Conservation (phyloP, 2,329 filamentous ascomycete species). For the Aspergillus intermedius region DNA sequence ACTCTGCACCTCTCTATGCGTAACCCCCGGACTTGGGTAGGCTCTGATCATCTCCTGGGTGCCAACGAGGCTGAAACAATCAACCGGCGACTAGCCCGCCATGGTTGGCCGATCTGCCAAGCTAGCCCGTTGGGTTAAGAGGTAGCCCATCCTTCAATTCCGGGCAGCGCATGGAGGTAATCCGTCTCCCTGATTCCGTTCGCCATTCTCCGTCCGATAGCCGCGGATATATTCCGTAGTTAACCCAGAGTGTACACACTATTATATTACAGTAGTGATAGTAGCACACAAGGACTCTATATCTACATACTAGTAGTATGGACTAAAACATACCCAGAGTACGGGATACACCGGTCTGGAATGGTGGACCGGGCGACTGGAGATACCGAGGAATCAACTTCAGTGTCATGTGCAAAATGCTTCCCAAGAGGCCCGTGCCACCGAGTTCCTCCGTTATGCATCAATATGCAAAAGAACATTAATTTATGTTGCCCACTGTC, state of each 20-base stretch:
- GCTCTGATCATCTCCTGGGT: background rate
- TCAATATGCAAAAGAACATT: background rate
- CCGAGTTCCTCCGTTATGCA: background rate
- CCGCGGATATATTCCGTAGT: background rate
- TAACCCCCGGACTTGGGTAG: background rate
- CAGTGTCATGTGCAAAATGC: background rate
- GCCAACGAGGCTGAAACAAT: background rate
- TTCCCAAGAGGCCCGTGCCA: background rate
- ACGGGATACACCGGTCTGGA: background rate
- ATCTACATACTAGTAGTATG: too few relatives aligned
- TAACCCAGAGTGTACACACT: background rate
- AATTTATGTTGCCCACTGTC: background rate
- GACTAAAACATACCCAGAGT: background rate
- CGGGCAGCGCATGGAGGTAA: background rate
- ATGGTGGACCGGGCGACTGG: too few relatives aligned
- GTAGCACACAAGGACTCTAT: too few relatives aligned
- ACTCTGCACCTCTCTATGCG: background rate
- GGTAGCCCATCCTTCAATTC: background rate
- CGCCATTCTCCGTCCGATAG: too few relatives aligned
- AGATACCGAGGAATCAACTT: background rate
- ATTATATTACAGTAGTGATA: too few relatives aligned
- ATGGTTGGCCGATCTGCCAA: background rate
- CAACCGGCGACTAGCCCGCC: background rate
- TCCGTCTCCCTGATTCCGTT: too few relatives aligned
- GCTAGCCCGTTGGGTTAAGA: background rate